These are phyloP conservation scores for Erythrobasidium hasegawianum DNA, from an alignment of 1,284 basidiomycete genomes.

Conservation along the genomic window DNA sequence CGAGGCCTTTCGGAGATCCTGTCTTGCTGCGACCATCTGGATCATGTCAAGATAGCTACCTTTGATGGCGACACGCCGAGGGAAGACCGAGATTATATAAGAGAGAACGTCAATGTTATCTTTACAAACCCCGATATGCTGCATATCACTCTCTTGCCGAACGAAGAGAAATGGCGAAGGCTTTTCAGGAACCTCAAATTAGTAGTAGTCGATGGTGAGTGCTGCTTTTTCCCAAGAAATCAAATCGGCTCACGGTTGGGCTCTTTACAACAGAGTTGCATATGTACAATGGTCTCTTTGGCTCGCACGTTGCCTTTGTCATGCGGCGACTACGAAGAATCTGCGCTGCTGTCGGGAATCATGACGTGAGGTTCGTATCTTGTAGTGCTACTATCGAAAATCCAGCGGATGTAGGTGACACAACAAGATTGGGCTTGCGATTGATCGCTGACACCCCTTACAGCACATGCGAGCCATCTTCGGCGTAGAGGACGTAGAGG, in stretches of 20 bases:
- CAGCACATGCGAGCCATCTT: conserved; percentile 71
- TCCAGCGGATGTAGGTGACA: conserved; percentile 53
- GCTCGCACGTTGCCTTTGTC: conserved; percentile 70
- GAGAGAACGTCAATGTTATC: conserved; percentile 51
- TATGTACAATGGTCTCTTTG: conserved; percentile 46
- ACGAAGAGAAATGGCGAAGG: conserved; percentile 79
- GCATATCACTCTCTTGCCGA: conserved; percentile 76
- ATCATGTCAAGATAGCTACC: conserved; percentile 64
- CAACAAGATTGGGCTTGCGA: too few relatives aligned
- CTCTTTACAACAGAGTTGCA: conserved; percentile 45
- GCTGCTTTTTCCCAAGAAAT: conserved; percentile 65
- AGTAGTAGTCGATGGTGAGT: conserved; percentile 71
- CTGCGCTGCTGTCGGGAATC: conserved; percentile 77
- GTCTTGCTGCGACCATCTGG: conserved; percentile 60
- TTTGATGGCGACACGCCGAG: conserved; percentile 85
- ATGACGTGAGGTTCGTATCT: conserved; percentile 66
- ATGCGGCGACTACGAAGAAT: conserved; percentile 69
- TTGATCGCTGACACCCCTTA: background rate
- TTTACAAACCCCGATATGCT: conserved; percentile 68
- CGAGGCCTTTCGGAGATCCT: conserved; percentile 65
- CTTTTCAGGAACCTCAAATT: conserved; percentile 65
- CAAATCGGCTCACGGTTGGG: conserved; percentile 39
- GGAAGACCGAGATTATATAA: conserved; percentile 54
- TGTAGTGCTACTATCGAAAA: conserved; percentile 85
- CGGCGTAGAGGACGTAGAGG: conserved; percentile 65